Evolutionary conservation across 495 filamentous ascomycete species (phyloP).

Genomic region (Penicillium psychrofluorescens): DNA sequence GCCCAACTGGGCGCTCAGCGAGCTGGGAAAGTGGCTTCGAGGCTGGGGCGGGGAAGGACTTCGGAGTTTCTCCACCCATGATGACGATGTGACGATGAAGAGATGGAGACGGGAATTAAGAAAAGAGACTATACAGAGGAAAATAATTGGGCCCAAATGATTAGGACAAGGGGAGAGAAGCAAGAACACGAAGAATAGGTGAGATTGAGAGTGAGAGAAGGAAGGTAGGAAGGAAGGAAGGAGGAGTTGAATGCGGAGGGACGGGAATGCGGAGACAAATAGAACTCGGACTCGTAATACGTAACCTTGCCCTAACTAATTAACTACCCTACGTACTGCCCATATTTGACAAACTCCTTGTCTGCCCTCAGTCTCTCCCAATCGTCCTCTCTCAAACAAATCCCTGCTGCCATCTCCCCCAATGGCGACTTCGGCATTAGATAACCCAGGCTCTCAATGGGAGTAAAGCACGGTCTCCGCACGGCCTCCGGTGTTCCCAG

Average conservation of each 20-base stretch:
- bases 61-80: constrained; percentile 43
- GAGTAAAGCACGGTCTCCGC: constrained; percentile 39
- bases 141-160: too few relatives aligned
- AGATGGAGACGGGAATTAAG: too few relatives aligned
- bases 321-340: constrained; percentile 23
- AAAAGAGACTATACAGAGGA: too few relatives aligned
- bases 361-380: constrained; percentile 28
- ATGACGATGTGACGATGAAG: not conserved
- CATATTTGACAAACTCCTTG: constrained; percentile 28
- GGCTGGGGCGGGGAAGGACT: constrained; percentile 23
- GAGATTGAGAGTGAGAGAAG: too few relatives aligned
- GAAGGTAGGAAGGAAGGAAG: too few relatives aligned
- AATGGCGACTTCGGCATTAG: constrained; percentile 32
- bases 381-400: constrained; percentile 43
- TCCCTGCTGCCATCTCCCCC: constrained; percentile 30
- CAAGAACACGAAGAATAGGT: too few relatives aligned
- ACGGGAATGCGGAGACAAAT: too few relatives aligned
- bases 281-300: too few relatives aligned
- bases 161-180: too few relatives aligned
- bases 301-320: too few relatives aligned
- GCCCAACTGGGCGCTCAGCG: constrained; percentile 59
- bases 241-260: too few relatives aligned
- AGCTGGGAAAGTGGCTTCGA: constrained; percentile 48
- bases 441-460: constrained; percentile 42
- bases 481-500: constrained; percentile 43